These are phyloP conservation scores for Hsuehochloa calcarea DNA, from an alignment of 176 grass and related monocot species.

Conservation along the genomic window DNA sequence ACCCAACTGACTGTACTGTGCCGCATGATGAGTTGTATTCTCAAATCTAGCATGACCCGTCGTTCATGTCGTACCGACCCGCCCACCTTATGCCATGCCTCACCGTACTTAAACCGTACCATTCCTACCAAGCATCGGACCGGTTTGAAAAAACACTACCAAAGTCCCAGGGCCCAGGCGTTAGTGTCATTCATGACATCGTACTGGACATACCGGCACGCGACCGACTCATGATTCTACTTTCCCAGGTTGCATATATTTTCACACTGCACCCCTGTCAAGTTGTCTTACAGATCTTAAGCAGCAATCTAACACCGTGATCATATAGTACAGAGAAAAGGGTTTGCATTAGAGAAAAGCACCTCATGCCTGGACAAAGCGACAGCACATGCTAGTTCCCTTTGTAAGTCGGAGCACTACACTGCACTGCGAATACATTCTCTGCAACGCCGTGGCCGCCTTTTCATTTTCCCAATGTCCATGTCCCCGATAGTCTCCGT, in stretches of 20 bases:
- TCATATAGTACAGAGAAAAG: background rate
- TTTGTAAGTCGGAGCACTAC: constrained; percentile 24
- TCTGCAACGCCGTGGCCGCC: background rate
- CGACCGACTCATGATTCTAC: constrained; percentile 13
- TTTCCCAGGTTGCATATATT: constrained; percentile 14
- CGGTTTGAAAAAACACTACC: too few relatives aligned
- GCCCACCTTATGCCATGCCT: too few relatives aligned
- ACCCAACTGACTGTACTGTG: too few relatives aligned
- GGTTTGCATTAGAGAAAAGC: background rate
- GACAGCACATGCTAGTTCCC: constrained; percentile 29
- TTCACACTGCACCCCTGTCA: constrained; percentile 15
- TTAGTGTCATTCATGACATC: background rate
- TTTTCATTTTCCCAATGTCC: constrained; percentile 9
- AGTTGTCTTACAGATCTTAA: constrained; percentile 32
- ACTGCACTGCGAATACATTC: constrained; percentile 6
- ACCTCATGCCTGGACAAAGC: background rate
- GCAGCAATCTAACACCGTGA: constrained; percentile 17
- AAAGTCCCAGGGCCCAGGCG: too few relatives aligned
- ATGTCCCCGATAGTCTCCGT: background rate
- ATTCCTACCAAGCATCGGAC: too few relatives aligned
- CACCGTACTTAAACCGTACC: too few relatives aligned
- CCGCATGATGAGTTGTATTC: too few relatives aligned
- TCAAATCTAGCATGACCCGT: too few relatives aligned
- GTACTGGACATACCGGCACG: background rate
- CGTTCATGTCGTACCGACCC: too few relatives aligned